Conservation (phyloP, 164 flowering plant species). For the Annona cherimola region DNA sequence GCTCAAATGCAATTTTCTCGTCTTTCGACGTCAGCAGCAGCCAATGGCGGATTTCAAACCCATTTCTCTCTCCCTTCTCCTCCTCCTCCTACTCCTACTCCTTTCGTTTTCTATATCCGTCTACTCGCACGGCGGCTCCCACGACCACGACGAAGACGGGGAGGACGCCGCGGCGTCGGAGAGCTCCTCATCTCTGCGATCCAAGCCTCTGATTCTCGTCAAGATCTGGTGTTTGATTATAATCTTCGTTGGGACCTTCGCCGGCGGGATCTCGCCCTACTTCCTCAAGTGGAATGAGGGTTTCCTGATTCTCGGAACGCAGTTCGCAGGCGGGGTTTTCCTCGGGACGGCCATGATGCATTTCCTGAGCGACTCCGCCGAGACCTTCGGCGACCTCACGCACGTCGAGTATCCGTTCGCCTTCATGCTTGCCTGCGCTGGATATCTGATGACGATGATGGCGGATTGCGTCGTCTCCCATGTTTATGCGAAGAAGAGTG, state of each 20-base stretch:
- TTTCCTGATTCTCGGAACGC: conserved; percentile 59
- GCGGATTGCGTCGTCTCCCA: conserved; percentile 47
- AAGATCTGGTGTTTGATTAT: conserved; percentile 58
- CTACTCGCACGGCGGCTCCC: conserved; percentile 21
- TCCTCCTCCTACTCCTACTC: conserved; percentile 19
- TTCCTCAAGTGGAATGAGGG: conserved; percentile 65
- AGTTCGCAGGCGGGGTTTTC: conserved; percentile 80
- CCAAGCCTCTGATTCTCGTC: conserved; percentile 42
- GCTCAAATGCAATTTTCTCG: neutral
- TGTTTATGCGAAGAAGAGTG: conserved; percentile 26
- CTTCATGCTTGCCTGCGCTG: conserved; percentile 60
- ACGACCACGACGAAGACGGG: conserved; percentile 7
- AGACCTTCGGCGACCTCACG: conserved; percentile 54
- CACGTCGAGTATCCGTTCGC: conserved; percentile 55
- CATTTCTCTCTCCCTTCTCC: neutral
- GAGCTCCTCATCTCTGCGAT: conserved; percentile 27
- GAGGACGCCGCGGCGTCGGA: neutral
- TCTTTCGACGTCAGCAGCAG: too few species aligned
- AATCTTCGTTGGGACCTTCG: conserved; percentile 48
- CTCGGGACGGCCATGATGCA: conserved; percentile 74
- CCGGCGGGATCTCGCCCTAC: conserved; percentile 61
- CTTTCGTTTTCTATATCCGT: conserved; percentile 20
- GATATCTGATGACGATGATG: conserved; percentile 63
- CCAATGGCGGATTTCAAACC: neutral
- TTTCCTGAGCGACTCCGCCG: conserved; percentile 58